phyloP scores from a whole-genome alignment of 176 grass and related monocot genomes.

The Calamus simplicifolius region DNA sequence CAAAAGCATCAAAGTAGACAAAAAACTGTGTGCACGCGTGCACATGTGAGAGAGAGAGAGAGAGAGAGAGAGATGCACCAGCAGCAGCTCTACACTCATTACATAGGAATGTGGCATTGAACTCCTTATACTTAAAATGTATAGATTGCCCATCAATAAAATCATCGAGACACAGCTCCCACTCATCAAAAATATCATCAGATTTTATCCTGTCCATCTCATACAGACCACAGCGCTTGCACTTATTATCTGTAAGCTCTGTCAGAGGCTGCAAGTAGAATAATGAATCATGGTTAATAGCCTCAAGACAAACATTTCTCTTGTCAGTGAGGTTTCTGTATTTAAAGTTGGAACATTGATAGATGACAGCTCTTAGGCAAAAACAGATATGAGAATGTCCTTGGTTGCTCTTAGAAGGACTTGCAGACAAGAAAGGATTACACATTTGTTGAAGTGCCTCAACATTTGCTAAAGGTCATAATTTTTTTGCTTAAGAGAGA shows the following conservation, averaged over 20 bases:
- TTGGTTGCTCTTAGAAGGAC: too few relatives aligned
- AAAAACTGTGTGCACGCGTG: too few relatives aligned
- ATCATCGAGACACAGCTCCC: conserved; percentile 12
- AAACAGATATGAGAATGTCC: too few relatives aligned
- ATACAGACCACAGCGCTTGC: conserved; percentile 16
- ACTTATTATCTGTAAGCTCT: conserved; percentile 6
- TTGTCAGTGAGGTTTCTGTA: too few relatives aligned
- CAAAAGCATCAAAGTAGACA: too few relatives aligned
- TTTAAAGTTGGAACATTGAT: too few relatives aligned
- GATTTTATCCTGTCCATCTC: conserved; percentile 6
- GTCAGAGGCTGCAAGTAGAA: conserved; percentile 8
- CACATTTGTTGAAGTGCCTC: too few relatives aligned
- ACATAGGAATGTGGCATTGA: conserved; percentile 12
- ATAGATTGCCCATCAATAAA: not conserved
- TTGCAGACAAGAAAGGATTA: too few relatives aligned
- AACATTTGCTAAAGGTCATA: too few relatives aligned
- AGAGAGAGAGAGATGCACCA: not conserved
- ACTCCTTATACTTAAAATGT: conserved; percentile 6
- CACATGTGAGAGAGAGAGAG: too few relatives aligned
- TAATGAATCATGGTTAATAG: not conserved
- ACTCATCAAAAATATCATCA: conserved; percentile 14
- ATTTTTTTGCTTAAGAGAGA: too few relatives aligned
- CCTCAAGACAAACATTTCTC: not conserved
- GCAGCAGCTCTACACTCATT: conserved; percentile 2
- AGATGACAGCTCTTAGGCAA: too few relatives aligned